Base-by-base conservation (phyloP, 2,329 filamentous ascomycete genomes). In the Didymella pomorum region DNA sequence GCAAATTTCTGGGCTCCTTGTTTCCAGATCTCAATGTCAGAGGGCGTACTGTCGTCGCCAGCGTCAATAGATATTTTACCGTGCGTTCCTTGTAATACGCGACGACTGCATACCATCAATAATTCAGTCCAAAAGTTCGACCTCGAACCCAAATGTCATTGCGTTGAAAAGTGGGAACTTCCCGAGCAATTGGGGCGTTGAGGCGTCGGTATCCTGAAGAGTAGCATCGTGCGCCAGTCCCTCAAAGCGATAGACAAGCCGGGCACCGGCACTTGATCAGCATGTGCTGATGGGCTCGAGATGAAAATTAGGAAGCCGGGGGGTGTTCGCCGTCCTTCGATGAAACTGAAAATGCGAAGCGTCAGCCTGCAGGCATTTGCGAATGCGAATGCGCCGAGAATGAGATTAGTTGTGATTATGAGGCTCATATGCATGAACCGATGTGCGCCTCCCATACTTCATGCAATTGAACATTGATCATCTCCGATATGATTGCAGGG, bases 1-100 rank as follows among this genome's bases (percentile, higher is more conserved):
- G 66, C 55, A 63, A 43, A 53, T 50, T 56, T 55, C 59, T 66
- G 56, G 58, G 61, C 35, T 57, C 60, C 66, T 70, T 70, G n/a
- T 70, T 60, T 60, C 18, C 35, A 57, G n/a, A 3, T 35, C 33
- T 49, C 9, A 12, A 14, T 41, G 26, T 16, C n/a, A 18, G 25
- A 33, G 16, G 8, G 41, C n/a, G 11, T 23, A 16, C 12, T 20
- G 41, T 35, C 21, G 39, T 46, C 12, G 33, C n/a, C n/a, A 35
- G 14, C 21, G 42, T 25, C 21, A 46, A 46, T 1, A 20, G 11
- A 7, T 26, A 33, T 42, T 58, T 58, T 54, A 37, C 56, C 56
- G 51, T 28, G 39, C 47, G 21, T 28, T 46, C 18, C 4, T 45
- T 8, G 23, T 41, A 35, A 3, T 25, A 41, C 16, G 31, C 39